These are phyloP conservation scores for Pythium dissimile DNA, from an alignment of 352 stramenopile species.

Conservation along the genomic window DNA sequence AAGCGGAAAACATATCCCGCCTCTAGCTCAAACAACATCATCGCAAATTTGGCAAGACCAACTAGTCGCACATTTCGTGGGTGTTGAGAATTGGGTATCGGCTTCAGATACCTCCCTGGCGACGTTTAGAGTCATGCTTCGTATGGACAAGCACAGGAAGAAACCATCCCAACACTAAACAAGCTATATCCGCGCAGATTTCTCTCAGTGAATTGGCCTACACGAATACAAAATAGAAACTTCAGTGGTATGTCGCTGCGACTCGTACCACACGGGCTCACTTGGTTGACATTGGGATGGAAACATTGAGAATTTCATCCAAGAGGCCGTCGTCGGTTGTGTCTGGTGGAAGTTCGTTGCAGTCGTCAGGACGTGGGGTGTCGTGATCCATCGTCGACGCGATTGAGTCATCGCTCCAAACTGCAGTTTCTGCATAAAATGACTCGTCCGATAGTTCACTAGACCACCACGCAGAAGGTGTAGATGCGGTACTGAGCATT, in stretches of 20 bases:
- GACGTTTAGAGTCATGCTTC: slow-evolving; percentile 17
- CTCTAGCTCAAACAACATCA: background rate
- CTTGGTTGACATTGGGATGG: slow-evolving; percentile 35
- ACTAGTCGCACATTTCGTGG: slow-evolving; percentile 14
- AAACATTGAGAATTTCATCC: slow-evolving; percentile 49
- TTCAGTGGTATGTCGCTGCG: too few species aligned
- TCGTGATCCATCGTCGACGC: slow-evolving; percentile 20
- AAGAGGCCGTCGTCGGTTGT: slow-evolving; percentile 38
- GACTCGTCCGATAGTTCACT: slow-evolving; percentile 13
- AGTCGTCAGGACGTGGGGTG: slow-evolving; percentile 6
- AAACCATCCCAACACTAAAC: background rate
- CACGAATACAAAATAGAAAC: too few species aligned
- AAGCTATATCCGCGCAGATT: too few species aligned
- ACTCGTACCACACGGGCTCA: background rate
- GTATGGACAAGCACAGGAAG: background rate
- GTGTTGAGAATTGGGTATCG: slow-evolving; percentile 14
- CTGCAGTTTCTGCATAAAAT: slow-evolving; percentile 14
- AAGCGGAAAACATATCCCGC: slow-evolving; percentile 5
- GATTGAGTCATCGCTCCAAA: slow-evolving; percentile 23
- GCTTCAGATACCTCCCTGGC: background rate
- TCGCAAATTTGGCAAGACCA: slow-evolving; percentile 17
- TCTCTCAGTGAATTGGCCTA: too few species aligned
- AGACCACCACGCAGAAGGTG: slow-evolving; percentile 54
- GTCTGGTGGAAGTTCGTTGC: slow-evolving; percentile 1
- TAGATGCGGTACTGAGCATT: slow-evolving; percentile 34